Base-by-base conservation (phyloP, 2,329 filamentous ascomycete genomes). In the Colletotrichum lentis region DNA sequence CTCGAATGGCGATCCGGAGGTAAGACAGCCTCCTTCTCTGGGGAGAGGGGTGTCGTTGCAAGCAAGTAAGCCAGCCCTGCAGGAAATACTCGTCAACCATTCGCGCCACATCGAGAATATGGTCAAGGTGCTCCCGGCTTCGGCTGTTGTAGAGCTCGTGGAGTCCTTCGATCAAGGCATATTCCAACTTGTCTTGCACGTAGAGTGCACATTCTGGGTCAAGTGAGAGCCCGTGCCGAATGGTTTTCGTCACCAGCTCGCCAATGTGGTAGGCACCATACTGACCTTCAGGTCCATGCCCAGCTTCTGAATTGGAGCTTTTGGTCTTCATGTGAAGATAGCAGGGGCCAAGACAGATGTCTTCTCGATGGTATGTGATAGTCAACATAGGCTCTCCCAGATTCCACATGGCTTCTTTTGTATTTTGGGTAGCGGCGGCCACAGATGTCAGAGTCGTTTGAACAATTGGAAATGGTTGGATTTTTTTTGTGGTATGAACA, bases 81-180 rank as follows among this genome's bases (percentile, higher is more conserved):
- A 67, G 49, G 53, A 69, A 69, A 24, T 35, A 54, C 20, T 52
- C 37, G 11, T 69, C 57, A 11, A 69, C 12, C 22, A 62, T 20
- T 11, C 41, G 20, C n/a, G 57, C 67, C 18, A 53, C 35, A 6
- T 39, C 18, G 52, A 54, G 27, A 6, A 69, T 18, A 22, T 44
- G 31, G 3, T 3, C 14, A 43, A 47, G 47, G 22, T 69, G 60
- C 7, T 39, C 52, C 3, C 12, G 24, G 14, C 43, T 24, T 8
- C 2, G 20, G 12, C 14, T 61, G 27, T 69, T 31, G 7, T 66
- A 66, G 27, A 66, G 63, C 31, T 46, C 49, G 31, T 67, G 59
- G 4, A 24, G n/a, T 16, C 50, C 59, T 14, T 58, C 52, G 11
- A 53, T 31, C 37, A 64, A 24, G 24, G 20, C 35, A 27, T 49